phyloP scores from a whole-genome alignment of 768 basidiomycete genomes.

The Termitomyces sp. region DNA sequence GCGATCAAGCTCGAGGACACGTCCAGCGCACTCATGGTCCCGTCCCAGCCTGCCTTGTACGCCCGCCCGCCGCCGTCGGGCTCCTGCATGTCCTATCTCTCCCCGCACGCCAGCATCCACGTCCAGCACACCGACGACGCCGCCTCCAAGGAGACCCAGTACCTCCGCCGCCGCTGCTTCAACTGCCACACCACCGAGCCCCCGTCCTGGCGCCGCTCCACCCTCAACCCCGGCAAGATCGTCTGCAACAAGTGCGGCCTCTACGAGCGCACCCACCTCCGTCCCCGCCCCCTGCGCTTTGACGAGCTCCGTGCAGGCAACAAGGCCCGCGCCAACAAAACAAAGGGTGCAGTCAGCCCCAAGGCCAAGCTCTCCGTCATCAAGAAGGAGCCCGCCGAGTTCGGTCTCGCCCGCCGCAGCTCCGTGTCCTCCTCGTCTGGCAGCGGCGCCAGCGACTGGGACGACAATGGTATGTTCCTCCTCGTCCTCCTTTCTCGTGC shows the following conservation, averaged over 20 bases:
- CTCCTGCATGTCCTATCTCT: constrained; percentile 31
- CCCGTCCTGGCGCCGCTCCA: constrained; percentile 82
- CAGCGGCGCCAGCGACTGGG: constrained; percentile 72
- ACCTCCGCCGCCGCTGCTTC: constrained; percentile 81
- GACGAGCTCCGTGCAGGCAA: constrained; percentile 86
- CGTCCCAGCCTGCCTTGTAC: constrained; percentile 54
- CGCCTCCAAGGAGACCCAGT: constrained; percentile 86
- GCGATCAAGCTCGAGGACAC: constrained; percentile 44
- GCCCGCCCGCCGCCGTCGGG: constrained; percentile 12
- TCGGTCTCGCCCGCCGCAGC: constrained; percentile 45
- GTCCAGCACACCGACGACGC: constrained; percentile 91
- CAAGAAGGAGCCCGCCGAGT: constrained; percentile 63
- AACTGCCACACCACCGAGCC: constrained; percentile 92
- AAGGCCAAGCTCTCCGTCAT: constrained; percentile 34
- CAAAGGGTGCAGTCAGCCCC: constrained; percentile 30
- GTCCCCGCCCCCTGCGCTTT: constrained; percentile 78
- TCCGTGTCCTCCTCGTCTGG: constrained; percentile 61
- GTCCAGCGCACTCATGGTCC: constrained; percentile 49
- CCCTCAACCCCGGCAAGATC: constrained; percentile 87
- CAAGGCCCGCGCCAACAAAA: constrained; percentile 62
- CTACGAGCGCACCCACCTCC: constrained; percentile 84
- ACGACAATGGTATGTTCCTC: constrained; percentile 62
- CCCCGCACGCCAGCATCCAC: constrained; percentile 47
- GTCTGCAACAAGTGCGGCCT: constrained; percentile 94
- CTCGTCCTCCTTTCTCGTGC: constrained; percentile 13